These are phyloP conservation scores for carrot (Daucus carota) DNA, from an alignment of 129 eudicot species.

Conservation along the genomic window DH1_v3.0 NC_030382.2:39805501-39806000, in stretches of 20 bases:
- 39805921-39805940: not conserved
- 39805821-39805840: constrained; percentile 52
- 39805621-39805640: constrained; percentile 31
- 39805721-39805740: not conserved
- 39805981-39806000: not conserved
- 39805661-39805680: constrained; percentile 62
- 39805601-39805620: constrained; percentile 35
- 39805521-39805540: not conserved
- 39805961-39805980: not conserved
- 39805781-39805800: constrained; percentile 45
- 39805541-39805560: not conserved
- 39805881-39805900: not conserved
- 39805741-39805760: constrained; percentile 46
- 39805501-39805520: not conserved
- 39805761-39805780: constrained; percentile 63
- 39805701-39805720: not conserved
- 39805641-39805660: constrained; percentile 40
- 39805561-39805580: not conserved
- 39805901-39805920: not conserved
- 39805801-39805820: constrained; percentile 43
- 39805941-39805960: not conserved
- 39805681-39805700: not conserved
- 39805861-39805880: constrained; percentile 47
- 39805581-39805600: constrained; percentile 14
- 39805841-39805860: constrained; percentile 57